Evolutionary conservation across 805 yeast genomes (phyloP).

Genomic region (Teunomyces aglyptinius): DNA sequence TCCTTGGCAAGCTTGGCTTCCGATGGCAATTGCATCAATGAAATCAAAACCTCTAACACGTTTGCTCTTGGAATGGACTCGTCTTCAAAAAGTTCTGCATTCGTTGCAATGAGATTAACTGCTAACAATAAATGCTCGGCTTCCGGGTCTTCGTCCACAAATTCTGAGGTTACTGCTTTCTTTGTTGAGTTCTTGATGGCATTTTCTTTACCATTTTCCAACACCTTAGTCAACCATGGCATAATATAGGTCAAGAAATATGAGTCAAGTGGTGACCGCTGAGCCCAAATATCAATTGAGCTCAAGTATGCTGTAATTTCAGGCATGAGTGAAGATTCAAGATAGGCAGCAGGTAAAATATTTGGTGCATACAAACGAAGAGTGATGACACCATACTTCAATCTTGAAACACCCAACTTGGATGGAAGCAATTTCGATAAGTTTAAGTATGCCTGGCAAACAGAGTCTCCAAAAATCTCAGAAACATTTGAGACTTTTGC

Average conservation of each 20-base stretch:
- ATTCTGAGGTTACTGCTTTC: constrained; percentile 56
- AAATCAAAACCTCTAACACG: constrained; percentile 59
- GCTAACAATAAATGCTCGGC: constrained; percentile 83
- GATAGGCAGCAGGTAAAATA: constrained; percentile 44
- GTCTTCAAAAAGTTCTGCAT: constrained; percentile 67
- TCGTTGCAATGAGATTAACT: constrained; percentile 68
- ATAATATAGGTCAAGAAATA: constrained; percentile 68
- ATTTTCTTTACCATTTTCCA: constrained; percentile 61
- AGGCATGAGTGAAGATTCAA: constrained; percentile 52
- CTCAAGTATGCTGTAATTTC: constrained; percentile 68
- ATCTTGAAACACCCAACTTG: constrained; percentile 50
- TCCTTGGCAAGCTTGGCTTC: constrained; percentile 83
- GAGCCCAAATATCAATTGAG: constrained; percentile 70
- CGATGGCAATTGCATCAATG: constrained; percentile 68
- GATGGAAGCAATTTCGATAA: constrained; percentile 52
- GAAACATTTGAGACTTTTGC: constrained; percentile 30
- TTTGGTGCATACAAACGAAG: constrained; percentile 54
- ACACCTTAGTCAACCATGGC: constrained; percentile 69
- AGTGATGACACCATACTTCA: constrained; percentile 66
- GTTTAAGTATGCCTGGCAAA: constrained; percentile 50
- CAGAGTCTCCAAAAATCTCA: constrained; percentile 42
- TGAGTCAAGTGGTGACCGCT: constrained; percentile 67
- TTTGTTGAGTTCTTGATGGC: constrained; percentile 54
- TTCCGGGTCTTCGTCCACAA: constrained; percentile 78
- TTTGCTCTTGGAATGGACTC: constrained; percentile 65